Evolutionary conservation across 1,284 basidiomycete species (phyloP), one percentile per base, ranked within the genome.

Genomic region (Heterobasidion annosum): DNA sequence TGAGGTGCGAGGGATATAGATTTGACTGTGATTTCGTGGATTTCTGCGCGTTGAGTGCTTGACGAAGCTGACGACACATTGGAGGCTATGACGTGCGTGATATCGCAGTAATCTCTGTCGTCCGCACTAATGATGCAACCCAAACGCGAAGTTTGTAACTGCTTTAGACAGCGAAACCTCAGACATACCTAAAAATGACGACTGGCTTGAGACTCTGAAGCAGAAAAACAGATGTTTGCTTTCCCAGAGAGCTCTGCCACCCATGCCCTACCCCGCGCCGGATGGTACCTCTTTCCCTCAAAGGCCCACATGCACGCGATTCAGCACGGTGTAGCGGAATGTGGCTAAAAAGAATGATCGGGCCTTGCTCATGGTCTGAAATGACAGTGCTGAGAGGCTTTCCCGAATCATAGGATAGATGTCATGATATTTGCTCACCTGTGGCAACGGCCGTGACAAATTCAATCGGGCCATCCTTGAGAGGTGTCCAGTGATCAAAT

Each of bases 101-200:
- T 78, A 61, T 91, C 88, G 67, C 92, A 95, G 59, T 91, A 91
- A 65, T 95, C 92, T 59, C 90, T 88, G 68, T 95, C 89, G 66
- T 95, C 91, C 9, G 88, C 93, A 61, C 90, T 92, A 63, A 16
- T 43, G 7, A 40, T n/a, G 10, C 48, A 8, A 35, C 54, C 53
- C 52, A n/a, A 12, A 42, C 45, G 32, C 33, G 45, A 3, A 45
- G 47, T 12, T 19, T 9, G 13, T 52, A 7, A 50, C 10, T 19
- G n/a, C 7, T 12, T 2, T 12, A 50, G 15, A 15, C 34, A 35
- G 48, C 34, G 9, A 13, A n/a, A 34, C 12, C 15, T 6, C 33
- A 25, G 12, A 59, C 78, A 58, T 59, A 88, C 88, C 85, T 91
- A 67, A 89, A 88, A 4, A 94, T 74, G 0, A 85, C 63, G 12